A percentile compares a stretch with the other conserved stretches of the same genome.
These are phyloP conservation scores for Aristolochia contorta DNA, from an alignment of 164 flowering plant species.

Conservation along the genomic window DNA sequence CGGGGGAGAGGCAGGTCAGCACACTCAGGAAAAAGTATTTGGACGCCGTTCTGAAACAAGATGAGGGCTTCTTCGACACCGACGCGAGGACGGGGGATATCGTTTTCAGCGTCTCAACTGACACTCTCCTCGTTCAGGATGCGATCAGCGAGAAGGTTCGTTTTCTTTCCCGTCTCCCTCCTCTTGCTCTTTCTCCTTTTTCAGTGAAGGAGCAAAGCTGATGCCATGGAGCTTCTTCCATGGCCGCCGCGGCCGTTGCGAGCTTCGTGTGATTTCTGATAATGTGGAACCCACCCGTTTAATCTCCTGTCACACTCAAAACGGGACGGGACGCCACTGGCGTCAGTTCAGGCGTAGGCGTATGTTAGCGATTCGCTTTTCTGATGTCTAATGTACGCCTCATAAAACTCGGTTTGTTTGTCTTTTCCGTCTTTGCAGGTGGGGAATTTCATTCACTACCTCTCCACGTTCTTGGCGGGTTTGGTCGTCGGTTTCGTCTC, in stretches of 20 bases:
- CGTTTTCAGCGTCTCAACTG: conserved; percentile 91
- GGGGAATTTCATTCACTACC: conserved; percentile 93
- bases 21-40: conserved; percentile 77
- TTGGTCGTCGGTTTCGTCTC: conserved; percentile 95
- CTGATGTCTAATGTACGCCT: too few relatives aligned
- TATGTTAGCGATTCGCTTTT: too few relatives aligned
- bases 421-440: conserved; percentile 31
- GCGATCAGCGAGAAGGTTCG: conserved; percentile 99
- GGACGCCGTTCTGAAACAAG: conserved; percentile 90
- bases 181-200: not conserved
- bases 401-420: too few relatives aligned
- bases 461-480: conserved; percentile 93
- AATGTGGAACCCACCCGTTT: too few relatives aligned
- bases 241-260: too few relatives aligned
- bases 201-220: not conserved
- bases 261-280: too few relatives aligned
- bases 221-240: too few relatives aligned
- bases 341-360: too few relatives aligned
- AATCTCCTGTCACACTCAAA: too few relatives aligned
- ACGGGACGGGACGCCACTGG: too few relatives aligned
- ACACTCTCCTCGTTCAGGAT: conserved; percentile 95
- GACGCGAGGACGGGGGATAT: conserved; percentile 98
- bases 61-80: conserved; percentile 95
- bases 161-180: not conserved
- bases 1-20: conserved; percentile 92